Evolutionary conservation across 345 rosid genomes (phyloP).

Genomic region (Noccaea caerulescens): DNA sequence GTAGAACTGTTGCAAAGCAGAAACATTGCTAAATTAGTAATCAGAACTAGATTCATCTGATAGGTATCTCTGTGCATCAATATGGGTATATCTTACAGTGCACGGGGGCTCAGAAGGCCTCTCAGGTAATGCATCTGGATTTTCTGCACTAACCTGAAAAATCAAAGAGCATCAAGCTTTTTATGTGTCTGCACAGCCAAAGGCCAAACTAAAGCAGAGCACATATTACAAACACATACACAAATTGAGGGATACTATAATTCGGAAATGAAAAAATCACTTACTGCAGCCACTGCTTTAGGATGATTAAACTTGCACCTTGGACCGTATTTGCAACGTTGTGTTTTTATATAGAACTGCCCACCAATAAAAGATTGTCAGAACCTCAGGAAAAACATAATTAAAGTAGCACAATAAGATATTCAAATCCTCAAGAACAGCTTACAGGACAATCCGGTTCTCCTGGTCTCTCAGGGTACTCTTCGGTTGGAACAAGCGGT

Average conservation of each 20-base stretch:
- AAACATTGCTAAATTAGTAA: constrained; percentile 36
- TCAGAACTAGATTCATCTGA: constrained; percentile 26
- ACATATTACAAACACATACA: constrained; percentile 28
- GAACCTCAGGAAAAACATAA: constrained; percentile 29
- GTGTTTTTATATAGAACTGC: constrained; percentile 91
- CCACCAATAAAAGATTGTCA: constrained; percentile 25
- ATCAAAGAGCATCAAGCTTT: constrained; percentile 32
- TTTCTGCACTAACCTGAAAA: constrained; percentile 63
- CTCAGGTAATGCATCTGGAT: constrained; percentile 62
- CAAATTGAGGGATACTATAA: constrained; percentile 2
- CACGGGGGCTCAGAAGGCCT: constrained; percentile 85
- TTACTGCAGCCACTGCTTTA: constrained; percentile 55
- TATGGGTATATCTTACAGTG: constrained; percentile 61
- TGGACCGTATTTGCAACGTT: constrained; percentile 85
- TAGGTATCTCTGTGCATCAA: not conserved
- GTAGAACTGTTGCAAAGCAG: constrained; percentile 66
- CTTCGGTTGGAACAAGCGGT: constrained; percentile 57
- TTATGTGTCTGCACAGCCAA: constrained; percentile 21
- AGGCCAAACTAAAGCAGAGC: constrained; percentile 6
- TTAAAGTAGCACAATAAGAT: constrained; percentile 18
- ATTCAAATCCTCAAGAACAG: not conserved
- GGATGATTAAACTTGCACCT: constrained; percentile 99
- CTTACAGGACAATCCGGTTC: constrained; percentile 97
- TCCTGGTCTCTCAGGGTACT: constrained; percentile 83
- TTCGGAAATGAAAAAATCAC: constrained; percentile 29